Base-by-base conservation (phyloP, 2,329 filamentous ascomycete genomes). In the Rachicladosporium sp. region DNA sequence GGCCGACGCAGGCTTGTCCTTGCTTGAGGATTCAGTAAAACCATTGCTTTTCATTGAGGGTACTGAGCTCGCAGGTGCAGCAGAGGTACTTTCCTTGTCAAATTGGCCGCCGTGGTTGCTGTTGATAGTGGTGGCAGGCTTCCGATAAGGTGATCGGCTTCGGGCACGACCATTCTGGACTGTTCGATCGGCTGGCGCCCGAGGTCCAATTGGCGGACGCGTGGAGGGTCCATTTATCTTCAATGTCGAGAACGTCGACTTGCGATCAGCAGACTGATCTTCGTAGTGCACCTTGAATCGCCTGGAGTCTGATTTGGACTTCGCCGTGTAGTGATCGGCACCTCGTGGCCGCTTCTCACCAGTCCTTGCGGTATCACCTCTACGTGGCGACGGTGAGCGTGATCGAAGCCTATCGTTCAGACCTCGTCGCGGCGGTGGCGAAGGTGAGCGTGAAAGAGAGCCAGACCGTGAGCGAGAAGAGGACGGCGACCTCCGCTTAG, bases 331-430 rank as follows among this genome's bases (percentile, higher is more conserved):
- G 49, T 78, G 71, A 47, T 75, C 71, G 43, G 81, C 76, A 52
- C 80, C 76, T 52, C 72, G 73, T 37, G 69, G 60, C 49, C 82
- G 74, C 63, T 88, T 88, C 52, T 73, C 73, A 43, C 75, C 78
- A 29, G 40, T 10, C 7, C 32, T 35, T 5, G 31, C 41, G 7
- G 42, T 3, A 41, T 36, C 13, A 41, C 33, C 50, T 45, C 48
- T 42, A 43, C 44, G n/a, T 50, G 48, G 31, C 51, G 49, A 34
- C 44, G 39, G 39, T 11, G 39, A 41, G 11, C 34, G 10, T 9
- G 39, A 41, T 12, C 39, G 39, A 10, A 41, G 39, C 32, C 39
- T 41, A 13, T 41, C 39, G n/a, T 41, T 41, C 11, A 41, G 34
- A 2, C 39, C 36, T 32, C 35, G 39, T 10, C 35, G 15, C n/a